Base-by-base conservation (phyloP, 768 basidiomycete genomes). In the Kwoniella bestiolae region DNA sequence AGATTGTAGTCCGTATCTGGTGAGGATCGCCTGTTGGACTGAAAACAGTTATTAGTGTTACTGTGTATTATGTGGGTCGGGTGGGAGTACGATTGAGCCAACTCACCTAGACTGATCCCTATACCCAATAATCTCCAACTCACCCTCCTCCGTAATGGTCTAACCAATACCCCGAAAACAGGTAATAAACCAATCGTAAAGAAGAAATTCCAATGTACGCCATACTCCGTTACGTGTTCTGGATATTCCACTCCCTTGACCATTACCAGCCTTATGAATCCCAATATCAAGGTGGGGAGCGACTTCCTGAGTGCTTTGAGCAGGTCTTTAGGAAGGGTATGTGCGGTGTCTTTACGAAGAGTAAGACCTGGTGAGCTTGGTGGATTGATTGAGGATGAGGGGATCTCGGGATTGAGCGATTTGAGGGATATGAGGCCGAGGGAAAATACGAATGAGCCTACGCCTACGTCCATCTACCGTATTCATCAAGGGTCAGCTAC, bases 131-230 rank as follows among this genome's bases (percentile, higher is more conserved):
- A 64, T 0, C 88, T 86, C 41, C 90, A 84, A 0, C 90, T 87
- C 23, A 77, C 79, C 23, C 49, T 31, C 14, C 80, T 74, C 49
- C 93, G 84, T 32, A 92, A 26, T 0, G 91, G 90, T 61, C 90
- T 89, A 3, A 94, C 79, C 0, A 87, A 47, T 2, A 88, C 85
- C 74, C 92, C 88, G 12, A 91, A 81, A 3, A 91, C 75, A 0
- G 94, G 94, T 5, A 97, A 78, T 0, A 91, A 70, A 0, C 90
- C 92, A 23, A 98, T 84, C 0, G 96, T 97, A 71, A 98, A 86
- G 85, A 99, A 99, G 82, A 98, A 97, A 79, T 98, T 98, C 96
- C 96, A 99, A 73, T 98, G 95, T 0, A 87, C 87, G 0, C 96
- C 96, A 69, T 98, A 98, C 82, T 99, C 96, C 0, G 94, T 89